Evolutionary conservation across 345 rosid species (phyloP), one percentile per base, ranked within the genome.

Genomic region (Dipteronia sinensis): DNA sequence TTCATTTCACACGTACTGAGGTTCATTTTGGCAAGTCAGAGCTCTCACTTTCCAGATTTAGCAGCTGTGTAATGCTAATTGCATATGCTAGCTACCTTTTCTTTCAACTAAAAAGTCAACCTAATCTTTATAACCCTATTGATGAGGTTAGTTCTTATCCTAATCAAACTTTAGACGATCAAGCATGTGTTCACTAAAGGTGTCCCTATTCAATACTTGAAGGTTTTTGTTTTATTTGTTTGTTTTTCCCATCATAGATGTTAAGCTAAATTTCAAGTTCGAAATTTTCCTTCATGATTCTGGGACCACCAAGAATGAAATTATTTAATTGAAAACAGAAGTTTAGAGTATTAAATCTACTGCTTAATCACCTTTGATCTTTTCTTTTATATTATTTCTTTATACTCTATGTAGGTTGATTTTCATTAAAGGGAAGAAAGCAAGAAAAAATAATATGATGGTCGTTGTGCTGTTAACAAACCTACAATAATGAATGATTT

Each of bases 11-110:
- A 2, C 94, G 86, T 78, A 92, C 96, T 5, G 98, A 95, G 80
- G 93, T 94, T 72, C 96, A 90, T 74, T 85, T 84, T 80, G 98
- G 97, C 71, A 89, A 90, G 69, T 93, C 99, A 34, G 98, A 93
- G 82, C 85, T 95, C 73, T 83, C 95, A 76, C 98, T 95, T 59
- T 95, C 99, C 55, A 95, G 99, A 82, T 95, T 95, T 83, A 95
- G 93, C 82, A 95, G 99, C 80, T 92, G 98, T 63, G 56, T 95
- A 72, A 95, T 95, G 99, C 93, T 93, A 23, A 68, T 92, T 68
- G 98, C 93, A 19, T 93, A 95, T 80, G 93, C 84, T 71, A 92
- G 93, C 62, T 95, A 90, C 82, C 94, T 92, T 23, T 88, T 88
- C 83, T 95, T 89, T 84, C 99, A 95, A 85, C 83, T 95, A 73